Evolutionary conservation across 2,329 filamentous ascomycete genomes (phyloP).

Genomic region (Pseudogymnoascus sp.): DNA sequence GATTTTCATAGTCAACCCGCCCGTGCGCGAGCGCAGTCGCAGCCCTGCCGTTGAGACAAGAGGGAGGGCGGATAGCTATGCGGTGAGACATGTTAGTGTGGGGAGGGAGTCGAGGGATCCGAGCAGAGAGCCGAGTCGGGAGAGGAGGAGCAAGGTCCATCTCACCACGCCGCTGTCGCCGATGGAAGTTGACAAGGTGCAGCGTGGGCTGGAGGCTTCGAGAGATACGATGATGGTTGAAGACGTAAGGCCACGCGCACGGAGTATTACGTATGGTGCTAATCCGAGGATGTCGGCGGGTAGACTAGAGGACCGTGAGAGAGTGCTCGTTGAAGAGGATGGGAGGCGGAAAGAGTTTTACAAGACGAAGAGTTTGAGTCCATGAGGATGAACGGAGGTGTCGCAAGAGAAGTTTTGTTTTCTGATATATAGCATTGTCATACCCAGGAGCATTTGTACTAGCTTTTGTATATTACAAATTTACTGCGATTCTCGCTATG

Average conservation of each 20-base stretch:
- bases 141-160: background rate
- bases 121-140: conserved; percentile 5
- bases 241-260: conserved; percentile 7
- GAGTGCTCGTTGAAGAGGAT: conserved; percentile 6
- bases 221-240: conserved; percentile 4
- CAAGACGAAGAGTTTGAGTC: conserved; percentile 1
- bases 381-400: background rate
- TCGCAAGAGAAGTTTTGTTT: background rate
- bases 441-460: conserved; percentile 7
- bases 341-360: conserved; percentile 7
- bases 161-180: background rate
- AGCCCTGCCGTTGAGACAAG: background rate
- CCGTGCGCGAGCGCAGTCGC: background rate
- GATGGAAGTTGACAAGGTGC: background rate
- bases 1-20: background rate
- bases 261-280: conserved; percentile 10
- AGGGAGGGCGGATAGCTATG: background rate
- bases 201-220: background rate
- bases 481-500: background rate
- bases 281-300: conserved; percentile 3
- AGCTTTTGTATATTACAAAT: conserved; percentile 2
- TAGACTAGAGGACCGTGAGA: conserved; percentile 6
- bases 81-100: conserved; percentile 4
- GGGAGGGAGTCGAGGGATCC: background rate
- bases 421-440: conserved; percentile 4